Conservation (phyloP, 2,329 filamentous ascomycete species). For the Fusarium musae region DNA sequence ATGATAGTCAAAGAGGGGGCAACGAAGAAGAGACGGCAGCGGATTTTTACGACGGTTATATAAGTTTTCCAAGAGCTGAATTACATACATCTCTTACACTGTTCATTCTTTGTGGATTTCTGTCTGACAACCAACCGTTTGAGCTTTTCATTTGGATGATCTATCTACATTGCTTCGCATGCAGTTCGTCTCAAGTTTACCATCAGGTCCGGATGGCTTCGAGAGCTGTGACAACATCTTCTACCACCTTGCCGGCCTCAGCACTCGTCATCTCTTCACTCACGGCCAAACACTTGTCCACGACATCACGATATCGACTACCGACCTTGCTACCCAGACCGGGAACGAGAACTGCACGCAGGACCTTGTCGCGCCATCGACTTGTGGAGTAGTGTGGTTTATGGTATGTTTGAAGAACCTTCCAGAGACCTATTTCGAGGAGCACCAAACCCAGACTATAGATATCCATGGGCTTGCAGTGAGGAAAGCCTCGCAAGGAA, state of each 20-base stretch:
- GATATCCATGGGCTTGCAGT: constrained; percentile 62
- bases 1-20: constrained; percentile 18
- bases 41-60: constrained; percentile 38
- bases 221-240: constrained; percentile 54
- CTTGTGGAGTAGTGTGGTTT: constrained; percentile 56
- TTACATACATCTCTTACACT: constrained; percentile 28
- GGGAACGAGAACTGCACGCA: constrained; percentile 54
- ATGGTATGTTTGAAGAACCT: constrained; percentile 54
- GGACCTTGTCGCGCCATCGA: constrained; percentile 56
- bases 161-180: not conserved
- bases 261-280: constrained; percentile 51
- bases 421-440: constrained; percentile 63
- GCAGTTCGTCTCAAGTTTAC: not conserved
- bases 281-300: constrained; percentile 54
- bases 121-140: not conserved
- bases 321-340: constrained; percentile 56
- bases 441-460: constrained; percentile 64
- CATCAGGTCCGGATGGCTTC: constrained; percentile 51
- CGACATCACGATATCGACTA: constrained; percentile 53
- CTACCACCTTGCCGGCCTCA: constrained; percentile 55
- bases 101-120: constrained; percentile 4
- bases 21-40: constrained; percentile 27
- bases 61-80: constrained; percentile 40
- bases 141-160: not conserved
- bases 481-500: constrained; percentile 54